Conservation (phyloP, 805 yeast species). For the Kuraishia ogatae region DNA sequence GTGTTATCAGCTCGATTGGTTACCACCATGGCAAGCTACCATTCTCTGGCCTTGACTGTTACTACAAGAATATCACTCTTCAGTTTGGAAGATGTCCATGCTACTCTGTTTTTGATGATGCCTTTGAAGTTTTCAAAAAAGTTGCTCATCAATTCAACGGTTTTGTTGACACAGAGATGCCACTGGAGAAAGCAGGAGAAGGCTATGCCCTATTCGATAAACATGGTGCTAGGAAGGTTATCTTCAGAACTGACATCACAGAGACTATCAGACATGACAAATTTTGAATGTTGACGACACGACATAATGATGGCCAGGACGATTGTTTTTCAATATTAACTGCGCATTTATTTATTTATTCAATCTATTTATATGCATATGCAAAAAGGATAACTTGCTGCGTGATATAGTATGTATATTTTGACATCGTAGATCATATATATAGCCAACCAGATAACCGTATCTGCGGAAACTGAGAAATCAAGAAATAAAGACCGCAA, state of each 20-base stretch:
- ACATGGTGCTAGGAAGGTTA: constrained; percentile 45
- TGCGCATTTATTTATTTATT: no score
- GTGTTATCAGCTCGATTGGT: constrained; percentile 50
- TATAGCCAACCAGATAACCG: no score
- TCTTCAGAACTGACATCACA: background rate
- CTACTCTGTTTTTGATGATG: constrained; percentile 44
- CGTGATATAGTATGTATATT: no score
- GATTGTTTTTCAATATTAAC: background rate
- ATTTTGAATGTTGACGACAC: background rate
- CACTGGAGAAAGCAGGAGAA: constrained; percentile 33
- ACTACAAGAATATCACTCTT: constrained; percentile 43
- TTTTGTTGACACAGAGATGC: constrained; percentile 41
- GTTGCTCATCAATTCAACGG: constrained; percentile 35
- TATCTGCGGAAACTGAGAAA: no score
- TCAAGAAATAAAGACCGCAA: no score
- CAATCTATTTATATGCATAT: background rate
- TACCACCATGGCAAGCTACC: constrained; percentile 53
- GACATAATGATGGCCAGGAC: background rate
- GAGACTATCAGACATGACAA: constrained; percentile 1
- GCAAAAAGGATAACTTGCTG: no score
- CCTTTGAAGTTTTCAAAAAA: constrained; percentile 36
- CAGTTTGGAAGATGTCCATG: constrained; percentile 62
- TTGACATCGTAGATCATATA: background rate
- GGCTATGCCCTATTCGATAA: constrained; percentile 45
- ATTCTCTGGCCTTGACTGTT: constrained; percentile 48